These are phyloP conservation scores for Microbotryum scabiosae DNA, from an alignment of 1,284 basidiomycete species.

Conservation along the genomic window DNA sequence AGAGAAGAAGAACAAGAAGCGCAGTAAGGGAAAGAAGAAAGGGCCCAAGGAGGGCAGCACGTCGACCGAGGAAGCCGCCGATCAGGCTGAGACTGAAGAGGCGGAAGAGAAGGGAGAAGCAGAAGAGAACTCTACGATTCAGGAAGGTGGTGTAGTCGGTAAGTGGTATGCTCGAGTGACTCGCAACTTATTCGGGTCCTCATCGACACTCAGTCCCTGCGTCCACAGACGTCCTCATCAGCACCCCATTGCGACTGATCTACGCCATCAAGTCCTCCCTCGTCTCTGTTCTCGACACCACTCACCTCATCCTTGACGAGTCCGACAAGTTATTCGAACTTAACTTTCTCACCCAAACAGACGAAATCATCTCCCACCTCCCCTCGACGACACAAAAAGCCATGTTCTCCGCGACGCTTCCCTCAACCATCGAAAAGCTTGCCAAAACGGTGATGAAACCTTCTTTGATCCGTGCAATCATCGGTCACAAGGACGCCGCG, in stretches of 20 bases:
- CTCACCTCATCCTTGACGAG: conserved; percentile 79
- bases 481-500: conserved; percentile 77
- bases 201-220: background rate
- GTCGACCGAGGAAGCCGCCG: conserved; percentile 19
- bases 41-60: conserved; percentile 20
- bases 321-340: conserved; percentile 64
- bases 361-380: conserved; percentile 68
- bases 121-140: background rate
- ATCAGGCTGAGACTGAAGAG: background rate
- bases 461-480: conserved; percentile 71
- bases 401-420: conserved; percentile 89
- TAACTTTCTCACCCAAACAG: conserved; percentile 80
- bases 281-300: conserved; percentile 51
- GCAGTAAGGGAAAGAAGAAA: conserved; percentile 37
- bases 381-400: conserved; percentile 56
- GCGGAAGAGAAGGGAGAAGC: conserved; percentile 1
- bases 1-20: conserved; percentile 35
- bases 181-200: background rate
- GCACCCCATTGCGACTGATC: conserved; percentile 69
- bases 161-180: background rate
- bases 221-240: conserved; percentile 62
- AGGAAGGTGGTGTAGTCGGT: background rate
- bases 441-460: conserved; percentile 67
- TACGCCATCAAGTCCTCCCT: conserved; percentile 54
- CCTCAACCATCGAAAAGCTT: conserved; percentile 75